These are phyloP conservation scores for Botrytis porri DNA, from an alignment of 2,329 filamentous ascomycete species.

Conservation along the genomic window DNA sequence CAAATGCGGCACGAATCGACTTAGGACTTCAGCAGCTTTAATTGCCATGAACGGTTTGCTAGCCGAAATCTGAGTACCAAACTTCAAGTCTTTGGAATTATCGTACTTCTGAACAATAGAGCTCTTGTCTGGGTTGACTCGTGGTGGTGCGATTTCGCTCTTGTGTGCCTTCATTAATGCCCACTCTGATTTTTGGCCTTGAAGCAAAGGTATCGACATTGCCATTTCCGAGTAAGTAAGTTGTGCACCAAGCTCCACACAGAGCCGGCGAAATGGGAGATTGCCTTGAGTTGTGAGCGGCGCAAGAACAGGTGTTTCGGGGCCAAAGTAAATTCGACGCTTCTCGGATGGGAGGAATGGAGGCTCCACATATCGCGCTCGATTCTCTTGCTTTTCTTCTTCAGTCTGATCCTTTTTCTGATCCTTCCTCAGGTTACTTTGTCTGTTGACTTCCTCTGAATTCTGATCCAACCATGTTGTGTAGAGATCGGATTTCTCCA, in stretches of 20 bases:
- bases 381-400: conserved; percentile 61
- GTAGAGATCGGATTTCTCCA: conserved; percentile 73
- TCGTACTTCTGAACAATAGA: conserved; percentile 73
- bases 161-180: conserved; percentile 90
- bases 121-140: conserved; percentile 48
- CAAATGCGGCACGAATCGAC: conserved; percentile 73
- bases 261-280: conserved; percentile 87
- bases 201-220: conserved; percentile 82
- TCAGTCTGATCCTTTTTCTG: conserved; percentile 41
- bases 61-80: conserved; percentile 88
- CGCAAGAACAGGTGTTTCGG: conserved; percentile 89
- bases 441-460: conserved; percentile 47
- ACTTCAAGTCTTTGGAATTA: conserved; percentile 77
- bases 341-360: conserved; percentile 92
- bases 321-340: conserved; percentile 86
- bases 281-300: conserved; percentile 97
- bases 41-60: conserved; percentile 89
- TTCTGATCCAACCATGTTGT: conserved; percentile 74
- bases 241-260: conserved; percentile 83
- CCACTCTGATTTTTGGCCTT: conserved; percentile 91
- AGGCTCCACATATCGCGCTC: conserved; percentile 79
- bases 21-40: conserved; percentile 82
- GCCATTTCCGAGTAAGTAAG: conserved; percentile 99
- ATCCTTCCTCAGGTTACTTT: conserved; percentile 46
- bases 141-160: conserved; percentile 72